Evolutionary conservation across 768 basidiomycete species (phyloP).

Genomic region (Kwoniella mangroviensis): DNA sequence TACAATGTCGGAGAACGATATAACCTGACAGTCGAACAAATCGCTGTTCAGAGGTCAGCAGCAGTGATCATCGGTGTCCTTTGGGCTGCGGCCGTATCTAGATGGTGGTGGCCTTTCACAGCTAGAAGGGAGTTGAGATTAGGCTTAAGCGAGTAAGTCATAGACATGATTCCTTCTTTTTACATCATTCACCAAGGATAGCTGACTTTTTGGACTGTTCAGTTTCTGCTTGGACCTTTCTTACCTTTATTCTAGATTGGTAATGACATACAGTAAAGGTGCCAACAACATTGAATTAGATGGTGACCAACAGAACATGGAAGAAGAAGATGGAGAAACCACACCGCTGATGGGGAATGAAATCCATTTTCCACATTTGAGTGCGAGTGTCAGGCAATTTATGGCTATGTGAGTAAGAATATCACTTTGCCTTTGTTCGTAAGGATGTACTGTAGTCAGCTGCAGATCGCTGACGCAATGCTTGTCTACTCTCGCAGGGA

Average conservation of each 20-base stretch:
- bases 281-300: constrained; percentile 1
- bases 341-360: constrained; percentile 38
- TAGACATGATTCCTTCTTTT: not conserved
- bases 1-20: constrained; percentile 68
- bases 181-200: not conserved
- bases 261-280: constrained; percentile 74
- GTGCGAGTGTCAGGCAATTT: constrained; percentile 64
- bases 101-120: constrained; percentile 95
- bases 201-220: not conserved
- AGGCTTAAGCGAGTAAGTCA: constrained; percentile 79
- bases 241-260: constrained; percentile 91
- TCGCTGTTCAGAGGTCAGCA: constrained; percentile 76
- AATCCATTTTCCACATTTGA: constrained; percentile 31
- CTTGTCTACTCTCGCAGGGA: constrained; percentile 67
- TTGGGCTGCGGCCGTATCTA: constrained; percentile 85
- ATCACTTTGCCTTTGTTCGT: too few species aligned
- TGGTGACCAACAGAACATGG: not conserved
- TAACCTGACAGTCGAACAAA: constrained; percentile 67
- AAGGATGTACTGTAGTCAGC: too few species aligned
- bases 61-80: constrained; percentile 84
- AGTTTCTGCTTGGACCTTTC: constrained; percentile 93
- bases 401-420: constrained; percentile 78
- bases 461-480: too few species aligned
- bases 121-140: constrained; percentile 84
- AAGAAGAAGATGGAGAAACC: constrained; percentile 49